Conservation (phyloP, 495 filamentous ascomycete species). For the Rostrohypoxylon terebratum region DNA sequence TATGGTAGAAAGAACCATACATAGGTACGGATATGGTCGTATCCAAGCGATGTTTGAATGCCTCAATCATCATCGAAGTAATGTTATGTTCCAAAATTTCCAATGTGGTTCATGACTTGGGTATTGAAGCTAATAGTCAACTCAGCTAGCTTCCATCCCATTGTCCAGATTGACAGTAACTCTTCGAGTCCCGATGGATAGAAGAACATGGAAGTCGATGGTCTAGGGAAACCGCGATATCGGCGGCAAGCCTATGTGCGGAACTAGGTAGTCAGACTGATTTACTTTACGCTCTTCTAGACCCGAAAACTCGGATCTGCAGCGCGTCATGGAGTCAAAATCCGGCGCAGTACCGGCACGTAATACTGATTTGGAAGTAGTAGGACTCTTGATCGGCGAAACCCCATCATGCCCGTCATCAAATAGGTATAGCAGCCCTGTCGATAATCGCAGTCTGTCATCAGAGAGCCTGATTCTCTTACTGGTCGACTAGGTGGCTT, state of each 20-base stretch:
- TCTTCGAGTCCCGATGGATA: not conserved
- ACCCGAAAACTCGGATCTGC: conserved; percentile 44
- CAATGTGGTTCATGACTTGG: conserved; percentile 8
- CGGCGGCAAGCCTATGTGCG: conserved; percentile 21
- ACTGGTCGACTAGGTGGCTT: conserved; percentile 40
- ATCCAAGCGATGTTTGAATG: conserved; percentile 24
- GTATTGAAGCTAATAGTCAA: not conserved
- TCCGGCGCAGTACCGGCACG: conserved; percentile 25
- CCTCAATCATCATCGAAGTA: conserved; percentile 30
- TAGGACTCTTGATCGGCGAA: conserved; percentile 22
- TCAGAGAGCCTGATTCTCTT: conserved; percentile 11
- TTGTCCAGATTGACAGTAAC: not conserved
- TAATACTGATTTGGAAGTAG: conserved; percentile 31
- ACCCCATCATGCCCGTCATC: conserved; percentile 30
- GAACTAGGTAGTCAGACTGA: conserved; percentile 1
- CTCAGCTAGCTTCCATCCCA: not conserved
- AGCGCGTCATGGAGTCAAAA: conserved; percentile 27
- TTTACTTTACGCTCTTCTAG: conserved; percentile 17
- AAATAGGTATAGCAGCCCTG: conserved; percentile 32
- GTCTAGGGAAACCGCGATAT: conserved; percentile 12
- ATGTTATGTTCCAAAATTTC: conserved; percentile 32
- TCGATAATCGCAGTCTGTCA: conserved; percentile 23
- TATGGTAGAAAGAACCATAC: conserved; percentile 16
- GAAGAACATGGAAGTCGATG: not conserved
- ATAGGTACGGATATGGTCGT: conserved; percentile 8